Evolutionary conservation across 495 filamentous ascomycete genomes (phyloP), one percentile per base, ranked within the genome.

Genomic region (Xylaria bambusicola): DNA sequence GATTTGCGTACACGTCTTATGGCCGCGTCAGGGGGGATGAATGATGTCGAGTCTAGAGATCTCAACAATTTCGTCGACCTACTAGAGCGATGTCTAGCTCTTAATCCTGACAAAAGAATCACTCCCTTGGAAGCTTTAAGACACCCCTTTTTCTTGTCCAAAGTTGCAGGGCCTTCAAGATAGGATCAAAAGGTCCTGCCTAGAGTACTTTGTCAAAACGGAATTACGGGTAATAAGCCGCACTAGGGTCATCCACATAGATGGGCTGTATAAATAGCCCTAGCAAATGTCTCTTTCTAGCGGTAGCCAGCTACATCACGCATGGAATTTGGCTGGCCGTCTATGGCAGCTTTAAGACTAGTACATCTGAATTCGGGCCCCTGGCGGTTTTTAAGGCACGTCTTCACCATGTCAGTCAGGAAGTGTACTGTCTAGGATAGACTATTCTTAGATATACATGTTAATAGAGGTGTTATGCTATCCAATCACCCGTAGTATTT

Each of bases 61-160:
- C 74, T 96, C 57, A 82, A 85, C 29, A 75, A 85, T 47, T 98
- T 98, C 73, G 77, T 90, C 51, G 92, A 97, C 68, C 74, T 98
- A 51, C 73, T 98, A 36, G 92, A 96, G 62, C 85, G 86, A 15
- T 98, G 94, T 58, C 72, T 98, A 69, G 86, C 85, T 61, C 82
- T 97, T 29, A 97, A 97, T 69, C 89, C 92, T n/a, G 95, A 96
- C 73, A 94, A 92, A 74, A 82, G 94, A 48, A 89, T 90, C 70
- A 93, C 89, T 10, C 90, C 94, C 6, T 74, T 82, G 2, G 92
- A 97, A 61, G 94, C 94, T 29, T 73, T 98, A 63, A 88, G 87
- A 65, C 94, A 97, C 78, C 89, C 90, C 1, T 97, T 97, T 69
- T 79, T 81, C 54, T 62, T 62, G 15, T 67, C 72, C 12, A 67